A percentile compares a stretch with the other conserved stretches of the same genome.
phyloP scores from a whole-genome alignment of 2,329 filamentous ascomycete genomes.

The Sclerotinia trifoliorum region DNA sequence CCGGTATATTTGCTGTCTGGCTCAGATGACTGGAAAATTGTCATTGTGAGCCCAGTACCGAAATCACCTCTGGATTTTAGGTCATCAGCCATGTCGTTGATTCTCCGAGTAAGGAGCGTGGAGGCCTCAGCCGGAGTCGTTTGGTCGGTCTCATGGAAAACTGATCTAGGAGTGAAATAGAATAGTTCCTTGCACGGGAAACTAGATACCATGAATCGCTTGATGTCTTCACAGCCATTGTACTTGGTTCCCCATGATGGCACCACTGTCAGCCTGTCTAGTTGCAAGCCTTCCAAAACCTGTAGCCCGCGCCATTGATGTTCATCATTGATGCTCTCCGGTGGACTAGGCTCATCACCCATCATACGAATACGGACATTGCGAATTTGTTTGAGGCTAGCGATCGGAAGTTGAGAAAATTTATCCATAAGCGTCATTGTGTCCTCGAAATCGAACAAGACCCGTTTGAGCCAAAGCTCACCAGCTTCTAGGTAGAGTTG shows the following conservation, averaged over 20 bases:
- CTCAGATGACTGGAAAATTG: background rate
- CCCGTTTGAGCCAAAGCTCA: background rate
- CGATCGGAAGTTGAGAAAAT: background rate
- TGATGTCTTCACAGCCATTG: background rate
- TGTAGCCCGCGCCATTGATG: background rate
- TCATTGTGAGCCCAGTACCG: background rate
- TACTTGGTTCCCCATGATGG: background rate
- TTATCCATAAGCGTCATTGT: background rate
- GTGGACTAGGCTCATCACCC: background rate
- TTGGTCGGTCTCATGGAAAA: background rate
- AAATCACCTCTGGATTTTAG: background rate
- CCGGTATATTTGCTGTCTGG: background rate
- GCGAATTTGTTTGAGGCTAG: background rate
- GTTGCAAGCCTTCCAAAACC: background rate
- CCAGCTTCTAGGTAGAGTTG: background rate
- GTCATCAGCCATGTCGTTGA: background rate
- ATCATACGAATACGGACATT: background rate
- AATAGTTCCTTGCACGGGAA: constrained; percentile 3
- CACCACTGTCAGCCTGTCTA: constrained; percentile 1
- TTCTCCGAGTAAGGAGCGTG: background rate
- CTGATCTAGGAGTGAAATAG: background rate
- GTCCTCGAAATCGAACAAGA: constrained; percentile 4
- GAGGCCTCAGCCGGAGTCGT: too few species aligned
- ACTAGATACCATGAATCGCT: background rate
- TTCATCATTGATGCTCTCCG: background rate